Base-by-base conservation (phyloP, 2,329 filamentous ascomycete species). In the Ophiostoma sp. region DNA sequence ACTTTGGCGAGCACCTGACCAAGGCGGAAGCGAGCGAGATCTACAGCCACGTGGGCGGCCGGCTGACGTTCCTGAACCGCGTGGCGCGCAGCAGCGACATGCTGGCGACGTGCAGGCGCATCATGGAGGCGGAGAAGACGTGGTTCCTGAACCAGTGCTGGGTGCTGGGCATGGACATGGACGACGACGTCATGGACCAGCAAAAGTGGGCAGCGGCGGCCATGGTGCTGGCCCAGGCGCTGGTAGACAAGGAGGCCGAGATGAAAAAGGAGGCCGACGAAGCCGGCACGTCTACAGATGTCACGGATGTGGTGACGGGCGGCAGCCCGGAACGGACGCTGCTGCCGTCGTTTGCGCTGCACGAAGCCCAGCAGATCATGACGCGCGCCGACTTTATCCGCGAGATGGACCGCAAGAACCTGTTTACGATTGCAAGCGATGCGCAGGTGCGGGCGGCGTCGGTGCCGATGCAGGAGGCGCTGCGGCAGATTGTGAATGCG, bases 161-260 rank as follows among this genome's bases (percentile, higher is more conserved):
- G 84, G 90, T 92, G 71, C 83, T 92, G 3, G 90, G 90, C 13
- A 81, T 80, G 68, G 88, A 90, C 72, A 91, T 92, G 85, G 87
- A 89, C 75, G 86, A 88, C 77, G 87, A 88, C 73, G 87, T 88
- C 68, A 88, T 89, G 84, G 86, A 88, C 74, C 86, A 89, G 76
- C 87, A 98, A 78, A 97, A 98, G 79, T 97, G 93, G 83, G 92
- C 94, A 87, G 92, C 93, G 15, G 94, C 93, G 15, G 93, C 95
- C 52, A 97, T 85, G 91, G 91, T 96, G 31, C 85, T 99, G 2
- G 95, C 94, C 27, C 90, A 91, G 75, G 93, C 93, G 1, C 87
- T 99, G 7, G 93, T 98, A n/a, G 91, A 96, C 72, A 86, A 87
- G 75, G 92, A 94, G 77, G 82, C 88, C 20, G 83, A 71, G 31